Base-by-base conservation (phyloP, 2,329 filamentous ascomycete species). In the Pseudogymnoascus sp. region DNA sequence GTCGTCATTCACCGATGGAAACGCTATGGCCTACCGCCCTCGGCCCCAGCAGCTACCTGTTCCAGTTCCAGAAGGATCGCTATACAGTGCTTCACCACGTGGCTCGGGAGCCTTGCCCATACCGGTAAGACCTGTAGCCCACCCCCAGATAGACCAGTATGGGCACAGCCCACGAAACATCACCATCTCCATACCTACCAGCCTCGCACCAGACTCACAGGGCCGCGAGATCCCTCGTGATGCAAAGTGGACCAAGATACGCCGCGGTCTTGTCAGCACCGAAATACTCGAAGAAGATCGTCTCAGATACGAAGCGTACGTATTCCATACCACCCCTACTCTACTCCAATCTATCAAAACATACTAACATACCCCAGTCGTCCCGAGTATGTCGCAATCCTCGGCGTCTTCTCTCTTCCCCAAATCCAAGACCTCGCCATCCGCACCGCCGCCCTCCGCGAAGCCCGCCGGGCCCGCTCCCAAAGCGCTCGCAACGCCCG, bases 221-320 rank as follows among this genome's bases (percentile, higher is more conserved):
- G 85, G 85, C 1, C 76, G 78, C 4, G 77, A 81, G 10, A 87
- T 87, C 1, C 79, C 79, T 0, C 68, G 78, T 1, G 80, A 85
- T 27, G 84, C 83, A 1, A 77, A 78, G 59, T 87, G 84, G 84
- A 87, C 84, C 3, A 80, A 77, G 62, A 83, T 87, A 35, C 77
- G 75, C 61, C 78, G 84, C 10, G 74, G 74, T 1, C 74, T 84
- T 0, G 77, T 87, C 7, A 85, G 82, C n/a, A 79, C 80, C 4
- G 82, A 84, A 65, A 81, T 85, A 0, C 74, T 87, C 2, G 76
- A 79, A 39, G 74, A 78, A 42, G 82, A 82, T 3, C 78, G 81
- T 10, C 77, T 84, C 21, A 79, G 84, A 8, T 86, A 84, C 67
- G 83, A 86, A 70, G 84, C 83, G 69, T 71, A 64, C 58, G 69